A percentile compares a stretch with the other conserved stretches of the same genome.
Evolutionary conservation across 1,284 basidiomycete genomes (phyloP).

Genomic region (Moniliophthora roreri): DNA sequence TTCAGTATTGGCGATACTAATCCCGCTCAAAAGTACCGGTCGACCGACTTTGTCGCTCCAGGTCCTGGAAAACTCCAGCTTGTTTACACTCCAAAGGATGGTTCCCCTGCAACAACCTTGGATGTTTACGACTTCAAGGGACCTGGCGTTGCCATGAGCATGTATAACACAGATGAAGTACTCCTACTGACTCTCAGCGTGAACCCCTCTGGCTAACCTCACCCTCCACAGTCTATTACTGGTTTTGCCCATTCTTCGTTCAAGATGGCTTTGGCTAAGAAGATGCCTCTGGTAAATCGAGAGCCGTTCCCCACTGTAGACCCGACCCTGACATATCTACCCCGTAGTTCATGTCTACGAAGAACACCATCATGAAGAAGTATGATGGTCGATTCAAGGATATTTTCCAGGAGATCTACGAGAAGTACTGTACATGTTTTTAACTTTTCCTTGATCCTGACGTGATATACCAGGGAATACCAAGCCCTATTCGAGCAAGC

Average conservation of each 20-base stretch:
- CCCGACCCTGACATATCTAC: not conserved
- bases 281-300: slow-evolving; percentile 77
- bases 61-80: slow-evolving; percentile 91
- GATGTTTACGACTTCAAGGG: slow-evolving; percentile 92
- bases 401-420: slow-evolving; percentile 95
- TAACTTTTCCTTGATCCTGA: not conserved
- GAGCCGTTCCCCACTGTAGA: not conserved
- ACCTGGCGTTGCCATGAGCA: slow-evolving; percentile 85
- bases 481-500: slow-evolving; percentile 78
- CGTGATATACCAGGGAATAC: slow-evolving; percentile 63
- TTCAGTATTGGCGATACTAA: slow-evolving; percentile 9
- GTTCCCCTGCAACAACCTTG: slow-evolving; percentile 61
- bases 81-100: slow-evolving; percentile 79
- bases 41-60: slow-evolving; percentile 86
- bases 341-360: slow-evolving; percentile 88
- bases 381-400: slow-evolving; percentile 99
- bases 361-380: slow-evolving; percentile 95
- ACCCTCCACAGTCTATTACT: slow-evolving; percentile 69
- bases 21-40: slow-evolving; percentile 63
- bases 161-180: slow-evolving; percentile 96
- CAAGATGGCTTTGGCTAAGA: slow-evolving; percentile 97
- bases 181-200: not conserved
- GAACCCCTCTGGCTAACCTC: slow-evolving; percentile 10
- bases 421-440: slow-evolving; percentile 38
- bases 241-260: slow-evolving; percentile 98